Evolutionary conservation across 2,329 filamentous ascomycete genomes (phyloP).

Genomic region (Colletotrichum plurivorum): DNA sequence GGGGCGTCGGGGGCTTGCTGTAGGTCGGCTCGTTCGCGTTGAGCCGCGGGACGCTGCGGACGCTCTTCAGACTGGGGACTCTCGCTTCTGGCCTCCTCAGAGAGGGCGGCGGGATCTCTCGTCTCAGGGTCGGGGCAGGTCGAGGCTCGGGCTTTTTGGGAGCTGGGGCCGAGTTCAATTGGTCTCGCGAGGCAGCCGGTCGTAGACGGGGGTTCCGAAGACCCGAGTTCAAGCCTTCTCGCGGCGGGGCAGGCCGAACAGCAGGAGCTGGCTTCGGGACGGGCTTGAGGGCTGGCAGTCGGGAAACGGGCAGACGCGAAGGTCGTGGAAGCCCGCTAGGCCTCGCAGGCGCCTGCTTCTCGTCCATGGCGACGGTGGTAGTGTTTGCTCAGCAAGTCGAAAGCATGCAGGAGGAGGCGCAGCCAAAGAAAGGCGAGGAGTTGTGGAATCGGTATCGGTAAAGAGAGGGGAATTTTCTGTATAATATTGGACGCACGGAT

Average conservation of each 20-base stretch:
- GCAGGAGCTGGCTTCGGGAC: conserved; percentile 42
- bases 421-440: neutral
- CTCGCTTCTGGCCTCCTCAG: conserved; percentile 29
- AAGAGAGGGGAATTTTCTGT: neutral
- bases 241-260: conserved; percentile 48
- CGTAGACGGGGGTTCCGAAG: conserved; percentile 51
- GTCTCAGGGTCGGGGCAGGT: conserved; percentile 31
- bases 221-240: conserved; percentile 45
- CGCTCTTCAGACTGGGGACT: conserved; percentile 12
- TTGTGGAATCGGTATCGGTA: neutral
- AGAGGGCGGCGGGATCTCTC: conserved; percentile 39
- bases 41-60: conserved; percentile 32
- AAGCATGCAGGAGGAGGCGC: neutral
- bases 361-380: conserved; percentile 31
- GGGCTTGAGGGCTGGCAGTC: conserved; percentile 43
- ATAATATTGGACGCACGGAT: conserved; percentile 10
- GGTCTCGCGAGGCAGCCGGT: conserved; percentile 51
- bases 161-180: conserved; percentile 39
- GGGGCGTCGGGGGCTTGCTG: conserved; percentile 28
- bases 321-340: conserved; percentile 53
- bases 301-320: conserved; percentile 55
- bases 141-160: conserved; percentile 25
- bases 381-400: neutral
- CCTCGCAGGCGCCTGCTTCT: conserved; percentile 34
- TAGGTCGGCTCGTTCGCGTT: conserved; percentile 32